A percentile compares a stretch with the other conserved stretches of the same genome.
These are phyloP conservation scores for Penicillium capsulatum DNA, from an alignment of 2,329 filamentous ascomycete species.

Conservation along the genomic window DNA sequence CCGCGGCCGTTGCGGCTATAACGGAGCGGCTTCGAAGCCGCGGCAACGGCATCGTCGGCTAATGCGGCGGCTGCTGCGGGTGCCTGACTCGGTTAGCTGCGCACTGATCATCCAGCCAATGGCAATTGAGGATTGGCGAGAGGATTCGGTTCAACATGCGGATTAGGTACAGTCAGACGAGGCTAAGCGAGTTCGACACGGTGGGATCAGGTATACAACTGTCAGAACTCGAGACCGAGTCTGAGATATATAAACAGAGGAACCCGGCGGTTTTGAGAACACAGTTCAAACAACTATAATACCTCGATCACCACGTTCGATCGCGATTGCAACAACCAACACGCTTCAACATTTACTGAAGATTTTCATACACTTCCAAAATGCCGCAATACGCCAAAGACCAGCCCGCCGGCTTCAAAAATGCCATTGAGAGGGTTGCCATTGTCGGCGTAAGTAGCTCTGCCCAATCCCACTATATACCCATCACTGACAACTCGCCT, in stretches of 20 bases:
- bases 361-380: conserved; percentile 11
- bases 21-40: no score
- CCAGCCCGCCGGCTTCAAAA: conserved; percentile 24
- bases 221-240: conserved; percentile 3
- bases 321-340: conserved; percentile 7
- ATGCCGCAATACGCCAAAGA: conserved; percentile 25
- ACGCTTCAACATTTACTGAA: no score
- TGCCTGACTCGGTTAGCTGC: no score
- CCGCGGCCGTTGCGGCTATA: no score
- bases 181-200: conserved; percentile 2
- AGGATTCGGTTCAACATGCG: no score
- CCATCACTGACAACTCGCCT: conserved; percentile 8
- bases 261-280: conserved; percentile 7
- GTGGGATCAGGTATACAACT: conserved; percentile 4
- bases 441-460: conserved; percentile 36
- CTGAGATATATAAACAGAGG: conserved; percentile 18
- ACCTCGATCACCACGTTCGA: conserved; percentile 1
- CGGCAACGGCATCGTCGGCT: no score
- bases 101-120: no score
- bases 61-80: no score
- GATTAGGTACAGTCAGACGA: no score
- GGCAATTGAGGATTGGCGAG: no score
- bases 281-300: conserved; percentile 8
- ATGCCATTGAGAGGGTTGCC: conserved; percentile 37
- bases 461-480: conserved; percentile 1